phyloP scores from a whole-genome alignment of 345 rosid species.

The Boechera divaricarpa region DNA sequence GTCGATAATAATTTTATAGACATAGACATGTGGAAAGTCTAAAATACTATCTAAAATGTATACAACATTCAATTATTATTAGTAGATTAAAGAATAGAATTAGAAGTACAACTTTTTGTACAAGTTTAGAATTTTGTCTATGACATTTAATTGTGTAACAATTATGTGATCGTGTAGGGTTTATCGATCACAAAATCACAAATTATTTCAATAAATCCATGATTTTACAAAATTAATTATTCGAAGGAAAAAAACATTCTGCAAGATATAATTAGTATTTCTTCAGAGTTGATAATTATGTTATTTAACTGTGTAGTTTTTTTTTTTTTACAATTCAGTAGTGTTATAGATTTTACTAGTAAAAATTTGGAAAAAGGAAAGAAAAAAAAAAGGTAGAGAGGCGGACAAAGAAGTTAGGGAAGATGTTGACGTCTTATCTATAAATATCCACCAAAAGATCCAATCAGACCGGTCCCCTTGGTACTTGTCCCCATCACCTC shows the following conservation, averaged over 20 bases:
- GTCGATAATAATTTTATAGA: background rate
- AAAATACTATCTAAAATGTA: background rate
- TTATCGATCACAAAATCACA: background rate
- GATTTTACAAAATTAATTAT: background rate
- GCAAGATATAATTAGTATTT: background rate
- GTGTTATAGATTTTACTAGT: background rate
- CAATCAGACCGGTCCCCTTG: conserved; percentile 36
- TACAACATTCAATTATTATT: background rate
- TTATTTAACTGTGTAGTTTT: background rate
- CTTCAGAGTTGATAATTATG: background rate
- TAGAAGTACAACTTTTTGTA: too few species aligned
- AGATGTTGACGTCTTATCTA: conserved; percentile 67
- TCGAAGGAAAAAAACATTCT: background rate
- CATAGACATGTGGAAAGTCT: background rate
- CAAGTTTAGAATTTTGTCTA: too few species aligned
- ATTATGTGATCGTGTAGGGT: background rate
- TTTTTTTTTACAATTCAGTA: background rate
- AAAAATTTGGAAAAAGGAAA: background rate
- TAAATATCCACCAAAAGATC: conserved; percentile 48
- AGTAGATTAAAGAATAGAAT: background rate
- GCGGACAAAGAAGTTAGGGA: conserved; percentile 55
- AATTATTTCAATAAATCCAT: background rate
- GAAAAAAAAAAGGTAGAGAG: conserved; percentile 9
- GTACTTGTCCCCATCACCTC: conserved; percentile 17
- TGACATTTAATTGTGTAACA: background rate